These are phyloP conservation scores for Diaporthe vexans DNA, from an alignment of 2,329 filamentous ascomycete genomes.

Conservation along the genomic window DNA sequence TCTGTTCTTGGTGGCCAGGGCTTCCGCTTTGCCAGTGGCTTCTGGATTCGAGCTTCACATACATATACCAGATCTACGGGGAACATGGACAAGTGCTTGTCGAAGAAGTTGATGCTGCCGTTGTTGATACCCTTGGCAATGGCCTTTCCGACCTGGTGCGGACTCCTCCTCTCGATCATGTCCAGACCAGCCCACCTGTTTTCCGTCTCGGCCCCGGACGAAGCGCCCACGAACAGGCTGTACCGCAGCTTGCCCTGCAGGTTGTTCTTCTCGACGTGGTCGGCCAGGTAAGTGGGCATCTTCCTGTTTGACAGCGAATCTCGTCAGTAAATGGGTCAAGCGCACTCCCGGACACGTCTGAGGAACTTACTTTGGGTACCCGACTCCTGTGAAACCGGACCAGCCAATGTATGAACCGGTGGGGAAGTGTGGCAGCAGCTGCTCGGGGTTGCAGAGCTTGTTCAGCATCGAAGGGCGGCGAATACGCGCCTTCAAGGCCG, in stretches of 20 bases:
- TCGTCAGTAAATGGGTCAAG: neutral
- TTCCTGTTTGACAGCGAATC: slow-evolving; percentile 66
- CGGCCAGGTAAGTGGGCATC: slow-evolving; percentile 85
- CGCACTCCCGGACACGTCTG: neutral
- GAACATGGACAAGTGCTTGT: slow-evolving; percentile 95
- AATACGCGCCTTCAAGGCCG: slow-evolving; percentile 81
- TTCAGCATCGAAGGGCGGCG: slow-evolving; percentile 82
- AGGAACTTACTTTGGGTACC: slow-evolving; percentile 82
- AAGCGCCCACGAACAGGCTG: slow-evolving; percentile 90
- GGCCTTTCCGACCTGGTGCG: slow-evolving; percentile 91
- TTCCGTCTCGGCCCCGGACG: slow-evolving; percentile 89
- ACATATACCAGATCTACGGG: slow-evolving; percentile 87
- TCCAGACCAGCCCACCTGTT: slow-evolving; percentile 90
- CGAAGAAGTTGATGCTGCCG: slow-evolving; percentile 91
- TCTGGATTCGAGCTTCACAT: slow-evolving; percentile 45
- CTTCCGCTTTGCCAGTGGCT: neutral
- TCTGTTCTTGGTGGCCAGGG: too few relatives aligned
- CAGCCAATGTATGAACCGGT: slow-evolving; percentile 90
- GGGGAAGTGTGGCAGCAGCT: slow-evolving; percentile 85
- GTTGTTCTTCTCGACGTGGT: slow-evolving; percentile 89
- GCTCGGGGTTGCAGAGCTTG: slow-evolving; percentile 84
- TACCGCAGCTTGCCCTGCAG: slow-evolving; percentile 89
- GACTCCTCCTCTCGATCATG: slow-evolving; percentile 89
- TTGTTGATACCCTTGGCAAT: slow-evolving; percentile 93
- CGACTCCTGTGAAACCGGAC: slow-evolving; percentile 92